Evolutionary conservation across 2,329 filamentous ascomycete genomes (phyloP).

Genomic region (Berkeleyomyces rouxiae): DNA sequence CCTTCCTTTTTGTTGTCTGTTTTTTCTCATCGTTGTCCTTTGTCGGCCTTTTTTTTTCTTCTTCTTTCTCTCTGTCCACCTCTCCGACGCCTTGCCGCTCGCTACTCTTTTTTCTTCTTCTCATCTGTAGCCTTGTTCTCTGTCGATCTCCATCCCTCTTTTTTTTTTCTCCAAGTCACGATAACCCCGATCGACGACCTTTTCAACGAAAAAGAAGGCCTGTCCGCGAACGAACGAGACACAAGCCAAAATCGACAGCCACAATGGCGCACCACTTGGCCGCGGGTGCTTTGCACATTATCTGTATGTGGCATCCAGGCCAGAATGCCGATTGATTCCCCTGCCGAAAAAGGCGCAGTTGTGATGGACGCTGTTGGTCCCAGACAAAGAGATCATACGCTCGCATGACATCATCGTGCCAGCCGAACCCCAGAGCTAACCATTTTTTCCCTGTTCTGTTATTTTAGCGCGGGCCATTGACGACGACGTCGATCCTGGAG

Average conservation of each 20-base stretch:
- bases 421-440: slow-evolving; percentile 6
- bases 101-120: not conserved
- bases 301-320: slow-evolving; percentile 11
- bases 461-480: slow-evolving; percentile 13
- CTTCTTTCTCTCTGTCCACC: not conserved
- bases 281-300: slow-evolving; percentile 13
- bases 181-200: too few species aligned
- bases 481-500: slow-evolving; percentile 15
- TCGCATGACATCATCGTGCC: not conserved
- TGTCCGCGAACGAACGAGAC: not conserved
- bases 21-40: not conserved
- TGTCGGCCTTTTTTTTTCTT: not conserved
- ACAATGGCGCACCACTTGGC: slow-evolving; percentile 11
- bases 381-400: not conserved
- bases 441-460: not conserved
- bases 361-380: not conserved
- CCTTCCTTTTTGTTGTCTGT: not conserved
- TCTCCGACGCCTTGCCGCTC: not conserved
- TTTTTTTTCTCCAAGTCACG: too few species aligned
- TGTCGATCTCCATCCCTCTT: too few species aligned
- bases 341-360: not conserved
- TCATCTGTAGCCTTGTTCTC: not conserved
- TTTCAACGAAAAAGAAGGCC: too few species aligned
- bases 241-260: not conserved
- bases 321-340: too few species aligned